Conservation (phyloP, 75 land plant genomes). For the Selaginella tamariscina region DNA sequence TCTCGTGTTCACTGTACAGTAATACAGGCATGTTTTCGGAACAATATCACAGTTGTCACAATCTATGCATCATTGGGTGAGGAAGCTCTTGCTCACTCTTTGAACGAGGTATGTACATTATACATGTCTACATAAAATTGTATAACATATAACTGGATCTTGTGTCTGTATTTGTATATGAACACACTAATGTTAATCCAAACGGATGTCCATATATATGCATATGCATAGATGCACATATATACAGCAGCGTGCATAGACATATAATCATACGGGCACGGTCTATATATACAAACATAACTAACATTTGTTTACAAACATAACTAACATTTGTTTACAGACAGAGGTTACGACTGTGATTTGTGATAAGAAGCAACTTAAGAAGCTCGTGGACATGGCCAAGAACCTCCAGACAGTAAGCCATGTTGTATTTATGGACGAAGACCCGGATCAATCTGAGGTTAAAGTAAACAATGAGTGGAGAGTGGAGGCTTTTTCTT, state of each 20-base stretch:
- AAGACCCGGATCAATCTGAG: neutral
- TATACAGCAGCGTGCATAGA: no score
- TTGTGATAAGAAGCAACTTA: slow-evolving; percentile 6
- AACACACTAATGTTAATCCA: no score
- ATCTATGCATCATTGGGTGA: slow-evolving; percentile 4
- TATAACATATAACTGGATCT: neutral
- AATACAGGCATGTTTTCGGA: slow-evolving; percentile 6
- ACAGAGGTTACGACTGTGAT: slow-evolving; percentile 13
- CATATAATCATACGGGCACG: no score
- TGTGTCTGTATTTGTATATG: slow-evolving; percentile 6
- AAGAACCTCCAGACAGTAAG: neutral
- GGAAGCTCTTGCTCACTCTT: slow-evolving; percentile 6
- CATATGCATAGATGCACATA: no score
- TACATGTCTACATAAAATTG: neutral
- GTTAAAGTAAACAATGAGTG: neutral
- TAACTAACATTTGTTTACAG: neutral
- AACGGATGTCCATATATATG: no score
- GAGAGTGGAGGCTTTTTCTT: neutral
- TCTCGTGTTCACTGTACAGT: neutral
- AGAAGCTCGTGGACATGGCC: slow-evolving; percentile 1
- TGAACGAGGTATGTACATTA: slow-evolving; percentile 5
- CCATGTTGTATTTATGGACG: slow-evolving; percentile 2
- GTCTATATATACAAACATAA: no score
- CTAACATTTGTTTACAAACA: no score
- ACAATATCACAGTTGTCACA: slow-evolving; percentile 3